phyloP scores from a whole-genome alignment of 805 yeast genomes.

The Candida sphagnicola region DNA sequence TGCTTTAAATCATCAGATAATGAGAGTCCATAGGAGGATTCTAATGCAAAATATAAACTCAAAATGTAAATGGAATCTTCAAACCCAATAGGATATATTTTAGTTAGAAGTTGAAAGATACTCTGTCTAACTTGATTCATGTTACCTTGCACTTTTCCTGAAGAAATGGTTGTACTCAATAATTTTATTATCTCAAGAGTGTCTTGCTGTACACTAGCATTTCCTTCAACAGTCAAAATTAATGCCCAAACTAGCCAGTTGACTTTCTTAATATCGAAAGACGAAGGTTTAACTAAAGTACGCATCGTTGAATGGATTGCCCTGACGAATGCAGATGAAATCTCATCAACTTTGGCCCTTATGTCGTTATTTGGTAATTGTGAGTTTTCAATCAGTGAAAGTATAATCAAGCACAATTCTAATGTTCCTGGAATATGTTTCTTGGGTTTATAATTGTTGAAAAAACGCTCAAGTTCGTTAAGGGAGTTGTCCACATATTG shows the following conservation, averaged over 20 bases:
- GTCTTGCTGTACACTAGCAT: background rate
- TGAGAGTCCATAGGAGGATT: background rate
- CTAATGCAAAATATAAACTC: conserved; percentile 12
- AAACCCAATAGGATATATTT: conserved; percentile 8
- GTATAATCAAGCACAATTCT: conserved; percentile 9
- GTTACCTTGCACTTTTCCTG: background rate
- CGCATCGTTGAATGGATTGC: background rate
- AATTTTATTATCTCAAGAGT: conserved; percentile 5
- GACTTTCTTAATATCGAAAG: background rate
- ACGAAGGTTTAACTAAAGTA: background rate
- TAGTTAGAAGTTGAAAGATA: conserved; percentile 23
- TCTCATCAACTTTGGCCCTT: background rate
- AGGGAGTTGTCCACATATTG: conserved; percentile 16
- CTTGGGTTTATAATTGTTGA: conserved; percentile 3
- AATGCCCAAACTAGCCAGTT: conserved; percentile 29
- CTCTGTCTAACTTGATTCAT: conserved; percentile 13
- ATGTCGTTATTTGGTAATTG: background rate
- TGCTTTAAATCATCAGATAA: conserved; percentile 3
- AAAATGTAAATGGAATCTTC: conserved; percentile 12
- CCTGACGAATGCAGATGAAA: background rate
- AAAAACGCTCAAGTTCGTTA: conserved; percentile 10
- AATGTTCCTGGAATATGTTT: conserved; percentile 5
- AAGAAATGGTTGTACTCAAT: conserved; percentile 8
- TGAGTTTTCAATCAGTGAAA: conserved; percentile 5
- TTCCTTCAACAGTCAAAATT: conserved; percentile 7